phyloP scores from a whole-genome alignment of 345 rosid genomes.

The Hibiscus syriacus region DNA sequence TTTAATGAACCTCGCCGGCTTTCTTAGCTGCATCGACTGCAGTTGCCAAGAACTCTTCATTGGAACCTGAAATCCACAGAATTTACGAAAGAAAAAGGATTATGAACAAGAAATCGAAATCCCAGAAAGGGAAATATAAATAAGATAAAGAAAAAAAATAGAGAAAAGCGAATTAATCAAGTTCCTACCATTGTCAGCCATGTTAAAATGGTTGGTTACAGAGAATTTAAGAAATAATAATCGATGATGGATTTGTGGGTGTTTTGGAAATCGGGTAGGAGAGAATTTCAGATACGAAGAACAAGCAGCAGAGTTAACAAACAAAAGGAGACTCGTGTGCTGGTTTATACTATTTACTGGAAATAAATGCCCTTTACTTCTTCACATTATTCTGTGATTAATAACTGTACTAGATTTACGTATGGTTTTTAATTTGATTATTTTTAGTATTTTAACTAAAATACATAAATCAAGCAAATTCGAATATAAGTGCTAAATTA shows the following conservation, averaged over 20 bases:
- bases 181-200: constrained; percentile 49
- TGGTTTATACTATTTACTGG: background rate
- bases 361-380: background rate
- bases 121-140: background rate
- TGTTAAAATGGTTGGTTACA: constrained; percentile 8
- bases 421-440: too few species aligned
- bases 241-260: background rate
- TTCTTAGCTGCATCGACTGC: too few species aligned
- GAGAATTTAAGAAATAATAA: background rate
- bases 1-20: constrained; percentile 75
- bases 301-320: background rate
- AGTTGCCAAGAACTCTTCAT: constrained; percentile 45
- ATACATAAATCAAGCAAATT: too few species aligned
- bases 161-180: background rate
- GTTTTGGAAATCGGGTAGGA: background rate
- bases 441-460: too few species aligned
- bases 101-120: background rate
- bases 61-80: constrained; percentile 36
- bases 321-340: background rate
- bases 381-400: too few species aligned
- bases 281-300: constrained; percentile 8
- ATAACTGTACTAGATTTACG: too few species aligned
- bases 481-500: too few species aligned
- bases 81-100: background rate
- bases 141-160: background rate